Conservation (phyloP, 2,329 filamentous ascomycete species). For the Zalaria obscura region DNA sequence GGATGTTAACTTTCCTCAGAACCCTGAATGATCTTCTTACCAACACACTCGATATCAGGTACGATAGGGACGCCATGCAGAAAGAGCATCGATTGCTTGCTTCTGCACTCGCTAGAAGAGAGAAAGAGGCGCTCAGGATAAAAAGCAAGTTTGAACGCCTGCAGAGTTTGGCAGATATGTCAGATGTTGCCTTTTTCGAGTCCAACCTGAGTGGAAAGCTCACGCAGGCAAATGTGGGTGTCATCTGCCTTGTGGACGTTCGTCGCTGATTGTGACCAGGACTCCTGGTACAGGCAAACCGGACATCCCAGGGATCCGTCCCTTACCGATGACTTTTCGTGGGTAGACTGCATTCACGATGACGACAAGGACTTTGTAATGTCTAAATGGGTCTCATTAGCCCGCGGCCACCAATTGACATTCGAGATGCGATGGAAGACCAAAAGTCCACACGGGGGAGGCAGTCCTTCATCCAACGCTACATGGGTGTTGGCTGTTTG, state of each 20-base stretch:
- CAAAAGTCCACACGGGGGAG: constrained; percentile 2
- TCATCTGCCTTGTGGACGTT: background rate
- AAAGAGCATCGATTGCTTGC: constrained; percentile 14
- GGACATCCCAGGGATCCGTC: background rate
- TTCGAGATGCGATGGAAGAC: constrained; percentile 11
- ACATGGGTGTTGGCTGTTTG: constrained; percentile 11
- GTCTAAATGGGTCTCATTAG: constrained; percentile 6
- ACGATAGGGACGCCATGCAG: constrained; percentile 17
- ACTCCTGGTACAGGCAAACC: background rate
- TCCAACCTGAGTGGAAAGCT: background rate
- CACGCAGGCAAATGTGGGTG: background rate
- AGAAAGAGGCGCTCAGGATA: constrained; percentile 7
- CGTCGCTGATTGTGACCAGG: background rate
- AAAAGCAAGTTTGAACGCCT: constrained; percentile 19
- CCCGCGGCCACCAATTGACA: constrained; percentile 5
- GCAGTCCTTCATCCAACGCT: constrained; percentile 3
- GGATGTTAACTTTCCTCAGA: constrained; percentile 3
- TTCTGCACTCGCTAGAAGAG: constrained; percentile 4
- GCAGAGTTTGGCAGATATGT: constrained; percentile 19
- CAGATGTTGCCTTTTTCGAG: constrained; percentile 17
- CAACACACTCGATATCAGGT: constrained; percentile 16
- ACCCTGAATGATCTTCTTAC: constrained; percentile 2
- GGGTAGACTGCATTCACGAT: constrained; percentile 1
- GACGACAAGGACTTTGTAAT: constrained; percentile 2
- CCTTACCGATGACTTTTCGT: background rate